Evolutionary conservation across 2,329 filamentous ascomycete genomes (phyloP), one percentile per base, ranked within the genome.

Genomic region (Trichocomaceae sp.): DNA sequence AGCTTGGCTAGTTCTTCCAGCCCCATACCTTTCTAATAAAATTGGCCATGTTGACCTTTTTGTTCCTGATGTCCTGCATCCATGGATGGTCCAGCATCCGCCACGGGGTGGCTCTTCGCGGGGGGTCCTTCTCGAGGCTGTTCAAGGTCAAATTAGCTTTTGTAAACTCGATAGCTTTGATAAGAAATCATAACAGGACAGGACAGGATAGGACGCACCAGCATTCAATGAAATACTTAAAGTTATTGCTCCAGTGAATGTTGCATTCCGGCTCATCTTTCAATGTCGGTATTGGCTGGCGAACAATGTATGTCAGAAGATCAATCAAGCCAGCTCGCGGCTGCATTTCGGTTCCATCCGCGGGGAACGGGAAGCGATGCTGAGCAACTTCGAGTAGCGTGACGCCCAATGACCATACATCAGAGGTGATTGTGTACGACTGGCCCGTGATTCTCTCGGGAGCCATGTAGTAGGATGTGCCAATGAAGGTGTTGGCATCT

Each of bases 151-250:
- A 8, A 42, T 12, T 20, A 42, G 39, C 17, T 42, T 20, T 22
- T 20, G 10, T 26, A 26, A 7, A 26, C n/a, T n/a, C 2, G n/a
- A 19, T 19, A 10, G 2, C 7, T 29, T 29, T 6, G 4, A 29
- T n/a, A 29, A 29, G 3, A 29, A 12, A 42, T n/a, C 17, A 19
- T 5, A 20, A 23, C n/a, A 22, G 13, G 29, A 52, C 8, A 22
- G 17, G 39, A 42, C 3, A 22, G 19, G 15, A 8, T 29, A 29
- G 12, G 29, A 85, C 89, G 69, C 82, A 97, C 92, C 93, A 97
- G 83, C 91, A 96, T 75, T 96, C 91, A 64, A 99, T 96, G 65
- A 99, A 99, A 71, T 96, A 96, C 72, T 99, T 99, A 75, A 99
- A 97, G 67, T 88, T 95, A 63, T 95, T 88, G 63, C 88, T 95